phyloP scores from a whole-genome alignment of 108 stramenopile genomes.

The Cylindrotheca closterium region DNA sequence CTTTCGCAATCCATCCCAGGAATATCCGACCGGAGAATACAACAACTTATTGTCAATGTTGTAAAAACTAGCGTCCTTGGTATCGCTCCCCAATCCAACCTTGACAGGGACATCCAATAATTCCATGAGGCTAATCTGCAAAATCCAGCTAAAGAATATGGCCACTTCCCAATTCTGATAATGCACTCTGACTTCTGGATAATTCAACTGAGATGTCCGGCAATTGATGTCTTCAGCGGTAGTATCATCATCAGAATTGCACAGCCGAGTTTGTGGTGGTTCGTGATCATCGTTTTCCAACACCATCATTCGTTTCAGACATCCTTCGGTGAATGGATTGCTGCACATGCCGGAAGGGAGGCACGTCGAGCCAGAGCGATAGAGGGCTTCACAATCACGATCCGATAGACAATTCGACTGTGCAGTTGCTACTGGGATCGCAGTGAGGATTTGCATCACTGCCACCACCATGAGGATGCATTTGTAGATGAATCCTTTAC shows the following conservation, averaged over 20 bases:
- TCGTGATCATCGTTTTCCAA: neutral
- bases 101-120: constrained; percentile 37
- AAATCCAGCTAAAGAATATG: constrained; percentile 37
- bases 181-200: constrained; percentile 34
- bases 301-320: constrained; percentile 12
- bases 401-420: neutral
- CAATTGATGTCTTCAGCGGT: neutral
- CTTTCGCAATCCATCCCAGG: constrained; percentile 12
- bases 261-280: constrained; percentile 3
- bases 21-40: constrained; percentile 18
- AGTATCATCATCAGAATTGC: constrained; percentile 21
- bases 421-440: neutral
- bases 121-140: constrained; percentile 45
- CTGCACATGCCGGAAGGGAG: constrained; percentile 11
- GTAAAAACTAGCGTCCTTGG: constrained; percentile 27
- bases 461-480: too few species aligned
- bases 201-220: constrained; percentile 12
- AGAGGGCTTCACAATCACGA: constrained; percentile 11
- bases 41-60: constrained; percentile 8
- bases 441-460: too few species aligned
- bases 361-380: constrained; percentile 15
- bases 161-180: constrained; percentile 36
- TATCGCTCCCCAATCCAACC: constrained; percentile 21
- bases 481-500: too few species aligned
- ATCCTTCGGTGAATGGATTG: constrained; percentile 39